A percentile compares a stretch with the other conserved stretches of the same genome.
Evolutionary conservation across 192 early-diverging fungal species (phyloP).

Genomic region (Linnemannia elongata): DNA sequence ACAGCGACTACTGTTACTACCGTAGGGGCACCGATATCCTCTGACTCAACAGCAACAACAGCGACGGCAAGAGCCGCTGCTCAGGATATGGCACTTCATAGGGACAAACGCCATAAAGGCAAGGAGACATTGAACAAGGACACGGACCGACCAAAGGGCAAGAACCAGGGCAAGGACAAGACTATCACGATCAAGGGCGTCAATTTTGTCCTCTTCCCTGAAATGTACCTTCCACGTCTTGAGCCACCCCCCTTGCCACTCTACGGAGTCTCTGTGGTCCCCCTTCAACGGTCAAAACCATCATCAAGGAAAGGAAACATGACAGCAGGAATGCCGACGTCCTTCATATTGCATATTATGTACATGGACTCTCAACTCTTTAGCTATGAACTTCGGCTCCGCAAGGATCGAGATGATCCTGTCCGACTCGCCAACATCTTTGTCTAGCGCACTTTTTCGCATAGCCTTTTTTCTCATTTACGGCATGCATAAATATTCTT

Average conservation of each 20-base stretch:
- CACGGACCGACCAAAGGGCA: not conserved
- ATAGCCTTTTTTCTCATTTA: too few relatives aligned
- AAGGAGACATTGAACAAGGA: not conserved
- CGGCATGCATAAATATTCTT: too few relatives aligned
- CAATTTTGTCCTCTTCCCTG: conserved; percentile 45
- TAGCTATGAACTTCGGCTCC: conserved; percentile 46
- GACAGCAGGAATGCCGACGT: not conserved
- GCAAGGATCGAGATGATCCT: conserved; percentile 43
- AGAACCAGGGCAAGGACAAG: not conserved
- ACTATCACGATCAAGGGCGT: conserved; percentile 1
- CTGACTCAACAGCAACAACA: not conserved
- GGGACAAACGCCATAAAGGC: not conserved
- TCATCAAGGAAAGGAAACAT: not conserved
- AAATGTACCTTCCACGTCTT: conserved; percentile 45
- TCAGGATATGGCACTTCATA: not conserved
- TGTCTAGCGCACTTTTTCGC: conserved; percentile 14
- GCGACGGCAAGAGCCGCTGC: not conserved
- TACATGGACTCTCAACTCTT: conserved; percentile 36
- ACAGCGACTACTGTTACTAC: not conserved
- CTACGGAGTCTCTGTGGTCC: conserved; percentile 28
- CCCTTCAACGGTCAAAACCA: conserved; percentile 2
- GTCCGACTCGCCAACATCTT: conserved; percentile 30
- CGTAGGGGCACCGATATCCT: not conserved
- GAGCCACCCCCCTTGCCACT: conserved; percentile 30
- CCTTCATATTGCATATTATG: conserved; percentile 34